Evolutionary conservation across 352 stramenopile genomes (phyloP).

Genomic region (Hyaloperonospora brassicae): DNA sequence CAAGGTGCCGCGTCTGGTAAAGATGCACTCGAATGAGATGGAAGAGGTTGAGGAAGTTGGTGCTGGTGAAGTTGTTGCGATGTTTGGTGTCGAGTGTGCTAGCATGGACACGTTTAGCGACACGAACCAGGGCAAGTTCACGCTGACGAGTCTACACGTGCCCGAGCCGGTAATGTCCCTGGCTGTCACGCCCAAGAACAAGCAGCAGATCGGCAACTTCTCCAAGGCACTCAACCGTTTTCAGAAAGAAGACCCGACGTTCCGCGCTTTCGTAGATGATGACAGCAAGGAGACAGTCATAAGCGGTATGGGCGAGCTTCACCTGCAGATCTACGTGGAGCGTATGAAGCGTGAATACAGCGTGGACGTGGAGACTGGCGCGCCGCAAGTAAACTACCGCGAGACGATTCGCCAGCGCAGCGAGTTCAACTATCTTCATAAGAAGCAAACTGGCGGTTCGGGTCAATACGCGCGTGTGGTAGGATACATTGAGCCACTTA

Average conservation of each 20-base stretch:
- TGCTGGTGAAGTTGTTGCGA: conserved; percentile 95
- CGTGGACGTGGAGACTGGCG: conserved; percentile 86
- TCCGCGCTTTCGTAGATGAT: conserved; percentile 92
- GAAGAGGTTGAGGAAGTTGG: conserved; percentile 94
- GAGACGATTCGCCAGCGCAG: conserved; percentile 91
- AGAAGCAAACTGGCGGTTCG: conserved; percentile 97
- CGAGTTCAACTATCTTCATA: conserved; percentile 99
- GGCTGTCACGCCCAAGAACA: conserved; percentile 93
- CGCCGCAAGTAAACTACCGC: conserved; percentile 98
- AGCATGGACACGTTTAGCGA: conserved; percentile 97
- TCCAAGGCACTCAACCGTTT: conserved; percentile 94
- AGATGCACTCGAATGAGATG: conserved; percentile 99
- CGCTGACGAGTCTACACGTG: conserved; percentile 97
- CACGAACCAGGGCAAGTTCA: conserved; percentile 84
- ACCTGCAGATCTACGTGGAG: conserved; percentile 99
- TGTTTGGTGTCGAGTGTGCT: conserved; percentile 99
- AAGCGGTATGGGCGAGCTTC: conserved; percentile 97
- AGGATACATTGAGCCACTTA: conserved; percentile 96
- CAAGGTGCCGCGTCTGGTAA: conserved; percentile 96
- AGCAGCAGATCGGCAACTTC: conserved; percentile 92
- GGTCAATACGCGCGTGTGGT: conserved; percentile 96
- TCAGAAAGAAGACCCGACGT: conserved; percentile 97
- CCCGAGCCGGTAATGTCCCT: conserved; percentile 98
- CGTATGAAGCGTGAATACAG: conserved; percentile 98
- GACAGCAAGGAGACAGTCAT: conserved; percentile 99